phyloP scores from a whole-genome alignment of 1,284 basidiomycete genomes.

The Porodaedalea pini region DNA sequence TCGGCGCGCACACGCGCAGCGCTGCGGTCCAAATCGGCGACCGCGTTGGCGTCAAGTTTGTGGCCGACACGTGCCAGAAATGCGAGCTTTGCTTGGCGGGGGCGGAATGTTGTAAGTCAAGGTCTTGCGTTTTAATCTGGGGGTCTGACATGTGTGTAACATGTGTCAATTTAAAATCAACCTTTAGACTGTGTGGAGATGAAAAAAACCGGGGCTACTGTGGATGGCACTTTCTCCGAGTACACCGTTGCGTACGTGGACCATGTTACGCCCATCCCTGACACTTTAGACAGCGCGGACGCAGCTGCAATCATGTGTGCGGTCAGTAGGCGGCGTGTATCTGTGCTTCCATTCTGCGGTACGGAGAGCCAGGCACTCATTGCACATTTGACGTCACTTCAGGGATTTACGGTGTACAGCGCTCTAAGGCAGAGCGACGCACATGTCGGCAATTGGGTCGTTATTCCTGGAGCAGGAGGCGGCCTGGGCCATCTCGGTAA shows the following conservation, averaged over 20 bases:
- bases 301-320: constrained; percentile 48
- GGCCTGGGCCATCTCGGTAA: constrained; percentile 25
- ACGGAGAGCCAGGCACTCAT: not conserved
- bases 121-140: too few relatives aligned
- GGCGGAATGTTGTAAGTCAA: constrained; percentile 61
- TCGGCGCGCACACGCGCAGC: constrained; percentile 60
- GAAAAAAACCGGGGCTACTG: constrained; percentile 67
- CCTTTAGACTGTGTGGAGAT: constrained; percentile 55
- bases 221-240: constrained; percentile 84
- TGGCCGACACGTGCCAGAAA: constrained; percentile 63
- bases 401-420: constrained; percentile 42
- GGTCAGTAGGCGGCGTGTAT: constrained; percentile 22
- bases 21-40: constrained; percentile 72
- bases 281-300: constrained; percentile 46
- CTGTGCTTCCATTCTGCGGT: constrained; percentile 2
- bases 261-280: constrained; percentile 76
- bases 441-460: constrained; percentile 43
- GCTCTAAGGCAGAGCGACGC: constrained; percentile 42
- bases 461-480: constrained; percentile 40
- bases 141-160: constrained; percentile 29
- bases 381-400: constrained; percentile 10
- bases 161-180: not conserved
- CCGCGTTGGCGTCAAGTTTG: constrained; percentile 87
- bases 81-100: constrained; percentile 77
- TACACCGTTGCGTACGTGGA: constrained; percentile 69